Evolutionary conservation across 441 rosid genomes (phyloP).

Genomic region (Geranium incanum): DNA sequence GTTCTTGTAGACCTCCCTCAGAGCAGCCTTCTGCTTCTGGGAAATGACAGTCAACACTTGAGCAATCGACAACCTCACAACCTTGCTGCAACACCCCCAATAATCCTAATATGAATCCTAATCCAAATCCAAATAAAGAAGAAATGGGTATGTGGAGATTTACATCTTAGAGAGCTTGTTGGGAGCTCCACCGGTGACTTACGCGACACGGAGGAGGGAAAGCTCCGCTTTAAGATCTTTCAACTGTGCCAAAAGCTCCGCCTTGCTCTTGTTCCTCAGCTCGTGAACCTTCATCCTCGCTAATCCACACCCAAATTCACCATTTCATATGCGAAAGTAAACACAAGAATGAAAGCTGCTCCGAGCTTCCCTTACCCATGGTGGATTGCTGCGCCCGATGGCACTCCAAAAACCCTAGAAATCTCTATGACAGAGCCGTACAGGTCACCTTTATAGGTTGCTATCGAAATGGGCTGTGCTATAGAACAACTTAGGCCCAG

Average conservation of each 20-base stretch:
- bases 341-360: not conserved
- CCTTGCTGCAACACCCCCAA: constrained; percentile 35
- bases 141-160: too few relatives aligned
- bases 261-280: constrained; percentile 66
- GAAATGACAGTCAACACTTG: constrained; percentile 77
- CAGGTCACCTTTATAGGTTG: too few relatives aligned
- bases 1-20: constrained; percentile 72
- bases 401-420: too few relatives aligned
- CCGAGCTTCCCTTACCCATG: not conserved
- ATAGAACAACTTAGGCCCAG: too few relatives aligned
- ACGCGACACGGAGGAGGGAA: constrained; percentile 74
- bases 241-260: constrained; percentile 73
- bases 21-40: constrained; percentile 77
- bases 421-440: too few relatives aligned
- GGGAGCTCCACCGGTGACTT: constrained; percentile 95
- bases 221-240: constrained; percentile 77
- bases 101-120: too few relatives aligned
- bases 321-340: not conserved
- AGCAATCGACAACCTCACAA: constrained; percentile 56
- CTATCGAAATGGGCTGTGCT: too few relatives aligned
- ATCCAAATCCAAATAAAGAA: too few relatives aligned
- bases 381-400: too few relatives aligned
- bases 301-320: constrained; percentile 13
- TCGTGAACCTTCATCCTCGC: constrained; percentile 96
- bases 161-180: constrained; percentile 95